phyloP scores from a whole-genome alignment of 1,284 basidiomycete genomes.

The Tremellales sp. region DNA sequence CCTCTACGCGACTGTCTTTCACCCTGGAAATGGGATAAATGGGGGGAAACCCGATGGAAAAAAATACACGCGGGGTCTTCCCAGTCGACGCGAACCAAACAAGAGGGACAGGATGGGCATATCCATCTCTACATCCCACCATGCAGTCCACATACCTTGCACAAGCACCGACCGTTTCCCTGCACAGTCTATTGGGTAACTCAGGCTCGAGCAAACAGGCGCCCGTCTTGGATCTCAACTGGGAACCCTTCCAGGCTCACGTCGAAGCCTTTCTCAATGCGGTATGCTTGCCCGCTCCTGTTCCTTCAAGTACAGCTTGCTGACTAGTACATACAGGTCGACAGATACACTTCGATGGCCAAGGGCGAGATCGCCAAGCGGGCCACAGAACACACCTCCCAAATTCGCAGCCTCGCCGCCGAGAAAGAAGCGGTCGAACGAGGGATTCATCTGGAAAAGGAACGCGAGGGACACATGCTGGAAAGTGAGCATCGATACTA shows the following conservation, averaged over 20 bases:
- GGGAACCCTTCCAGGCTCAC: slow-evolving; percentile 35
- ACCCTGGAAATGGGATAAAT: background rate
- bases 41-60: background rate
- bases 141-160: slow-evolving; percentile 20
- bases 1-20: background rate
- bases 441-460: slow-evolving; percentile 39
- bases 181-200: slow-evolving; percentile 22
- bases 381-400: slow-evolving; percentile 28
- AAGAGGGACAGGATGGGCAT: slow-evolving; percentile 1
- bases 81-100: slow-evolving; percentile 16
- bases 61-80: too few species aligned
- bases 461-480: slow-evolving; percentile 44
- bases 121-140: background rate
- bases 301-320: background rate
- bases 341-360: slow-evolving; percentile 34
- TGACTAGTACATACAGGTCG: slow-evolving; percentile 26
- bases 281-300: slow-evolving; percentile 17
- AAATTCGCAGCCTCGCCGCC: slow-evolving; percentile 32
- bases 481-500: slow-evolving; percentile 27
- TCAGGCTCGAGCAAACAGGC: slow-evolving; percentile 11
- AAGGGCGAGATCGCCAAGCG: slow-evolving; percentile 37
- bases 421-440: slow-evolving; percentile 39
- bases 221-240: slow-evolving; percentile 32
- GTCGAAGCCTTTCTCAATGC: slow-evolving; percentile 38
- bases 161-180: slow-evolving; percentile 17